These are phyloP conservation scores for Sporormia fimetaria DNA, from an alignment of 495 filamentous ascomycete species.

Conservation along the genomic window DNA sequence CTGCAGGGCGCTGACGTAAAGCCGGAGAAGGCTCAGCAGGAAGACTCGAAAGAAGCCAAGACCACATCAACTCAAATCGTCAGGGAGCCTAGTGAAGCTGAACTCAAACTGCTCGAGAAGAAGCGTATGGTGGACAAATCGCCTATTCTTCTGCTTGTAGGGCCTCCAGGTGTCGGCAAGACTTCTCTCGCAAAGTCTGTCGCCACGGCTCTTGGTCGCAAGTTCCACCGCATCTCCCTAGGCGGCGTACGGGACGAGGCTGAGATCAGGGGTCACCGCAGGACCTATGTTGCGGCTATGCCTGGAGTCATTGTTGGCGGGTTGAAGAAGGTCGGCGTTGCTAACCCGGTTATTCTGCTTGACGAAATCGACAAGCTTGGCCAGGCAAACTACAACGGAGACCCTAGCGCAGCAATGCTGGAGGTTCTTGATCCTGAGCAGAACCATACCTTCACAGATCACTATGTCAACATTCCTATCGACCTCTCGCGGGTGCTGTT, in stretches of 20 bases:
- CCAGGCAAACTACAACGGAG: constrained; percentile 82
- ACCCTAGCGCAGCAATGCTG: constrained; percentile 97
- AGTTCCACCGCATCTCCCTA: constrained; percentile 95
- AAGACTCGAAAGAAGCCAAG: constrained; percentile 4
- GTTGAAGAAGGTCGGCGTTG: constrained; percentile 88
- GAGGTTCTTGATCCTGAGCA: constrained; percentile 98
- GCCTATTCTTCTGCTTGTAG: constrained; percentile 86
- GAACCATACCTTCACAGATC: constrained; percentile 87
- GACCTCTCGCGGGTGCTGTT: constrained; percentile 95
- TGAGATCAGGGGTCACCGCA: constrained; percentile 88
- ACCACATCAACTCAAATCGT: background rate
- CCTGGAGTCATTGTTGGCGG: constrained; percentile 90
- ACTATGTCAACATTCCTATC: constrained; percentile 93
- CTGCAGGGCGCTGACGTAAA: constrained; percentile 8
- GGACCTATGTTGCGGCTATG: constrained; percentile 98
- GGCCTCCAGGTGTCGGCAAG: constrained; percentile 93
- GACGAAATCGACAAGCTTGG: constrained; percentile 99
- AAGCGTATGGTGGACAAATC: constrained; percentile 82
- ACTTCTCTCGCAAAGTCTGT: constrained; percentile 92
- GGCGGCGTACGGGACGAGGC: constrained; percentile 95
- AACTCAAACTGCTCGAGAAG: constrained; percentile 56
- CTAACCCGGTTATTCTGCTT: constrained; percentile 91
- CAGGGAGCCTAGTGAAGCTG: constrained; percentile 20
- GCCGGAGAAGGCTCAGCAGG: constrained; percentile 2
- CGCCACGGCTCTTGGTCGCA: constrained; percentile 78